These are phyloP conservation scores for Candida sp. DNA, from an alignment of 1,139 yeast genomes.

Conservation along the genomic window DNA sequence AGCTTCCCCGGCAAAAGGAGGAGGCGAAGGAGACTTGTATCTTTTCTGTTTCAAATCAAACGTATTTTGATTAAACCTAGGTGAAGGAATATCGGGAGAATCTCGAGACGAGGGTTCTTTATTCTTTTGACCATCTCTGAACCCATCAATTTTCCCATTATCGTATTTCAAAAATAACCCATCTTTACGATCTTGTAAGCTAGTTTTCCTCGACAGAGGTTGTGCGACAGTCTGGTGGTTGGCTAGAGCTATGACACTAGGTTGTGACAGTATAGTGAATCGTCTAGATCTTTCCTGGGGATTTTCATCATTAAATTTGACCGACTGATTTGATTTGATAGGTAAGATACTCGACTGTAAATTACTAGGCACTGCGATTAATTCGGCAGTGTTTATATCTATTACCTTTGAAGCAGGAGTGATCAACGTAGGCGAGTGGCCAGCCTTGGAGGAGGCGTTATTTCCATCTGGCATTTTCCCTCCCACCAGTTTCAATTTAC, in stretches of 20 bases:
- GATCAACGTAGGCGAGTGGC: neutral
- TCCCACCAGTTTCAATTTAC: neutral
- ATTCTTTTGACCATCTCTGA: neutral
- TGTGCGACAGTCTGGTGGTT: conserved; percentile 6
- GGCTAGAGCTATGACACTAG: conserved; percentile 24
- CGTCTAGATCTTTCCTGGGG: conserved; percentile 37
- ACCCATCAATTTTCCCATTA: neutral
- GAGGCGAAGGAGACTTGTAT: conserved; percentile 6
- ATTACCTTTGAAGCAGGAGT: neutral
- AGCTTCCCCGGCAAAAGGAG: neutral
- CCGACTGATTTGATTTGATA: conserved; percentile 17
- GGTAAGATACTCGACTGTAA: conserved; percentile 1
- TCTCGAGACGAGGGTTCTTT: neutral
- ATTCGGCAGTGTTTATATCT: neutral
- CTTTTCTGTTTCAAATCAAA: conserved; percentile 1
- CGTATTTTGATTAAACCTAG: neutral
- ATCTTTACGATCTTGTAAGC: neutral
- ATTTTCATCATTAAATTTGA: conserved; percentile 39
- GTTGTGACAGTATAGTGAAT: conserved; percentile 47
- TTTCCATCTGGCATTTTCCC: neutral
- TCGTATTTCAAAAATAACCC: neutral
- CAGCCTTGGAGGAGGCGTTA: neutral
- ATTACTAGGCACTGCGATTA: conserved; percentile 1
- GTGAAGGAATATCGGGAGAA: conserved; percentile 1
- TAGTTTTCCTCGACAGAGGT: conserved; percentile 2